Base-by-base conservation (phyloP, 805 yeast species). In the baker's yeast (Saccharomyces cerevisiae) region DNA sequence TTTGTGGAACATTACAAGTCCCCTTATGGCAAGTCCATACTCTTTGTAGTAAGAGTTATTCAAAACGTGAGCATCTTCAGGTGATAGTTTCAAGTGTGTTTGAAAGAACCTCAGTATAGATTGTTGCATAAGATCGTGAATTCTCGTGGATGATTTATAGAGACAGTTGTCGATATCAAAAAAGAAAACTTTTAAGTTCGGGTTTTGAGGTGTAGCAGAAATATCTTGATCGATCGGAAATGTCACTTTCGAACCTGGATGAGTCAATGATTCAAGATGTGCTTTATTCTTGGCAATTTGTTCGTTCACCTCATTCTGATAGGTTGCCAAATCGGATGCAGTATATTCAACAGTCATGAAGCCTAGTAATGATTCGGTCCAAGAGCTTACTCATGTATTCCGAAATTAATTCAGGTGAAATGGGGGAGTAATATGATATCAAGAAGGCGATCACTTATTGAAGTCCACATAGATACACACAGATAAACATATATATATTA, bases 101-200 rank as follows among this genome's bases (percentile, higher is more conserved):
- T 82, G 83, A 73, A 92, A 87, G 71, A 84, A 91, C 47, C 84
- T 73, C 60, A 87, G 90, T 61, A 92, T 92, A 58, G 82, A 82
- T 26, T 79, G 81, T 63, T 84, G 92, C 97, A 92, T 92, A 70
- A 87, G 67, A 59, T 85, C 90, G 61, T 85, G 90, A 61, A 92
- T 85, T 66, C 77, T 76, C 26, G 85, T 79, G 1, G 87, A 80
- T 56, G 90, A 74, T 51, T 79, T 78, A 70, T 92, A 91, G 32
- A 91, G 76, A 64, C 97, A 89, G 70, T 91, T 91, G 73, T 92
- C 98, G 51, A 92, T 87, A 67, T 91, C 98, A 63, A 91, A 91
- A 69, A 82, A 89, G 70, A 91, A 87, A 10, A 75, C 70, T 21
- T 60, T 68, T 3, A 53, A 26, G 31, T 63, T 53, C 0, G 66